Conservation (phyloP, 768 basidiomycete genomes). For the Russula sp. region DNA sequence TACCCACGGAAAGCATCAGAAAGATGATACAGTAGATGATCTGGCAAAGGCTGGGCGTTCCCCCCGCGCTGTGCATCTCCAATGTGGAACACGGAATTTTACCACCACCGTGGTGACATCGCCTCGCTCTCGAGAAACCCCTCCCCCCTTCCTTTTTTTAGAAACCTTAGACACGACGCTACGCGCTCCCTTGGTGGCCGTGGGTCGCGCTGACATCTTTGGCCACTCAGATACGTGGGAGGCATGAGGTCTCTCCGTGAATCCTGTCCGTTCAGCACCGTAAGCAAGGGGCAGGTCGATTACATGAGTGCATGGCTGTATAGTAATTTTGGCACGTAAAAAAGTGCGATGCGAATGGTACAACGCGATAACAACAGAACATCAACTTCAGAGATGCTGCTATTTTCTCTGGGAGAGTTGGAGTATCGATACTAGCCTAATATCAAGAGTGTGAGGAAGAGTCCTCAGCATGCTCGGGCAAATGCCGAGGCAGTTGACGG, state of each 20-base stretch:
- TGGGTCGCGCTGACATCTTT: neutral
- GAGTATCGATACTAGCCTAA: neutral
- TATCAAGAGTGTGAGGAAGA: too few relatives aligned
- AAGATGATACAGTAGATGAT: too few relatives aligned
- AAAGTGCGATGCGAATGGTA: neutral
- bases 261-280: neutral
- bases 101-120: too few relatives aligned
- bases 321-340: neutral
- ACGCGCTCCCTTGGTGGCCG: neutral
- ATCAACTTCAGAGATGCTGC: neutral
- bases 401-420: neutral
- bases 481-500: neutral
- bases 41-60: too few relatives aligned
- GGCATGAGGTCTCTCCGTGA: neutral
- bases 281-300: neutral
- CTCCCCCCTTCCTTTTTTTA: too few relatives aligned
- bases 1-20: too few relatives aligned
- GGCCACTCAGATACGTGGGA: neutral
- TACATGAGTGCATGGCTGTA: neutral
- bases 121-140: too few relatives aligned
- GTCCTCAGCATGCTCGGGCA: neutral
- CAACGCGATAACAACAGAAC: neutral
- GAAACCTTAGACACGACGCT: too few relatives aligned
- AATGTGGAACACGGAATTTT: too few relatives aligned
- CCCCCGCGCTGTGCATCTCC: too few relatives aligned